Evolutionary conservation across 441 rosid species (phyloP).

Genomic region (Corymbia citriodora): DNA sequence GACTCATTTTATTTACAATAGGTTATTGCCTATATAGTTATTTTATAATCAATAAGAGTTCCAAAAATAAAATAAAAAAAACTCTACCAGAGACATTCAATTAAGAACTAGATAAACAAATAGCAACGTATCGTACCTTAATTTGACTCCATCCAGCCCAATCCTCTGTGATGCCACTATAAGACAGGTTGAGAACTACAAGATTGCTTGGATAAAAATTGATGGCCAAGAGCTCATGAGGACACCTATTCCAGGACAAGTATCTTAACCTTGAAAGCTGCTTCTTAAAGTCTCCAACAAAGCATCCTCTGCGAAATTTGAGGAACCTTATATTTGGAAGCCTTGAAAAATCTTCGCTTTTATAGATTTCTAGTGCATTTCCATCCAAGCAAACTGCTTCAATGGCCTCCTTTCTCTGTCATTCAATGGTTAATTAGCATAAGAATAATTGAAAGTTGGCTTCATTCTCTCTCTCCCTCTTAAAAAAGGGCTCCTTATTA

Average conservation of each 20-base stretch:
- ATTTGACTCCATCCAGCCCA: not conserved
- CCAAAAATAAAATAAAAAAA: not conserved
- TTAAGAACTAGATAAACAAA: not conserved
- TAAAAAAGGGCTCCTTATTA: not conserved
- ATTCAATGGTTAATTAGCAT: not conserved
- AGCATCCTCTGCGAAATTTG: not conserved
- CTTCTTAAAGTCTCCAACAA: not conserved
- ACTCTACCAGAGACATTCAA: not conserved
- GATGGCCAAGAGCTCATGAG: not conserved
- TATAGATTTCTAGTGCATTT: not conserved
- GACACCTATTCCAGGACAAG: not conserved
- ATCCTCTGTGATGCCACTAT: not conserved
- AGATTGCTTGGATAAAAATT: not conserved
- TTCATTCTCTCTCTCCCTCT: not conserved
- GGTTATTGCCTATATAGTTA: not conserved
- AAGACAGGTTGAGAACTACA: not conserved
- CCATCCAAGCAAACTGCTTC: not conserved
- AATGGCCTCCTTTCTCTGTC: not conserved
- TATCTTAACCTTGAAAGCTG: not conserved
- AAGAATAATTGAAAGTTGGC: not conserved
- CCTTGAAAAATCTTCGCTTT: not conserved
- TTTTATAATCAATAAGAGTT: not conserved
- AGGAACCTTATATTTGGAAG: not conserved
- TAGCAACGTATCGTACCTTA: not conserved
- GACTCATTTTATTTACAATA: not conserved